Evolutionary conservation across 2,329 filamentous ascomycete species (phyloP), one percentile per base, ranked within the genome.

Genomic region (Colletotrichum sp.): DNA sequence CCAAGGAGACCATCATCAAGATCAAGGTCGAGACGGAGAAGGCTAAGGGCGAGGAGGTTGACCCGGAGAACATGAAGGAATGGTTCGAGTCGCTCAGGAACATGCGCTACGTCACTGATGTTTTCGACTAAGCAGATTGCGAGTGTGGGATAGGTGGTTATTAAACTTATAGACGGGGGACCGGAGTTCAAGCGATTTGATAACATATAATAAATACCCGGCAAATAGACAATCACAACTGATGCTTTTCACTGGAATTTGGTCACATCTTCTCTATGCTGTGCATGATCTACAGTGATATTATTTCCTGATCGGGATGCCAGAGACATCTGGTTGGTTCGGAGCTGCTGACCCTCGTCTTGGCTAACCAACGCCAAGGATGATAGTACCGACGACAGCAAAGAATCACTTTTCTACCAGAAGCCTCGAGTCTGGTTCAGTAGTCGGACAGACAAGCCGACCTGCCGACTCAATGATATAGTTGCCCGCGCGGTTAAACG

Each of bases 31-130:
- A 80, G 76, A 75, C 80, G 69, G 78, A 79, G 77, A 82, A 82
- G 77, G 80, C 80, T 21, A 79, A 82, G 4, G 81, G 78, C 21
- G 81, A 81, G 10, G 82, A 84, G 52, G 76, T 84, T 1, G 83
- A 80, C 1, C 83, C 87, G 28, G 86, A 88, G 71, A 82, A 84
- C 70, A 85, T 86, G 2, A 80, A 83, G 69, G 83, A 82, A 70
- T 90, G 88, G 88, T 89, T 90, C 78, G 87, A 90, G 52, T 84
- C 83, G 34, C 78, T 88, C 71, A 82, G 87, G 75, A 92, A 92
- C 75, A 88, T 90, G 81, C 84, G 91, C 21, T 93, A 90, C 79
- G 89, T 90, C n/a, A 90, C 89, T 3, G 91, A 93, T 84, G 91
- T 93, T 18, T 93, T 93, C 85, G 89, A 91, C 78, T 91, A 67